Percentiles rank a stretch among this genome's conserved stretches.
Evolutionary conservation across 2,329 filamentous ascomycete genomes (phyloP).

Genomic region (Sporothrix pallida): DNA sequence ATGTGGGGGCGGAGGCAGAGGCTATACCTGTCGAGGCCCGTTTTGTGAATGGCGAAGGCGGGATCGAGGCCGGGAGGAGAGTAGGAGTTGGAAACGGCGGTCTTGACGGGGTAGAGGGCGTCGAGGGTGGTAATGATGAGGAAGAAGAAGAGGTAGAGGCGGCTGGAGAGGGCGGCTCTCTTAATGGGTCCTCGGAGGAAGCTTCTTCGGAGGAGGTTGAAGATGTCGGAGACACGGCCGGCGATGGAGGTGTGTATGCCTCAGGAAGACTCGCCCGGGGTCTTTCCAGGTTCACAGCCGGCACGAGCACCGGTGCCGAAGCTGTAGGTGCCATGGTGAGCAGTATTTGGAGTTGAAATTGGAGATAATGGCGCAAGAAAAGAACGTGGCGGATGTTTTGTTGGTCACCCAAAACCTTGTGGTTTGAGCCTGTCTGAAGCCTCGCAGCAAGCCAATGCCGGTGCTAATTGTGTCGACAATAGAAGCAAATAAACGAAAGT

Average conservation of each 20-base stretch:
- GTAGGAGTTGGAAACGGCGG: background rate
- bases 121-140: background rate
- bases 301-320: background rate
- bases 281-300: background rate
- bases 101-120: background rate
- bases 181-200: background rate
- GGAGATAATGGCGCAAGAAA: background rate
- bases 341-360: background rate
- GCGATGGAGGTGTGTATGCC: background rate
- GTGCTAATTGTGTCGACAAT: background rate
- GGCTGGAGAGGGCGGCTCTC: background rate
- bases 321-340: conserved; percentile 6
- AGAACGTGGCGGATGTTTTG: background rate
- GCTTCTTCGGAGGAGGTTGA: background rate
- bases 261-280: background rate
- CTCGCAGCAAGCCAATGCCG: conserved; percentile 3
- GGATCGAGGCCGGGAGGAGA: background rate
- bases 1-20: background rate
- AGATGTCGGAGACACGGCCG: background rate
- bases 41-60: conserved; percentile 7
- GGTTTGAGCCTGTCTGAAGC: background rate
- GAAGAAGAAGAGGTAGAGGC: background rate
- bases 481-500: too few species aligned
- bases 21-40: background rate
- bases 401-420: background rate